These are phyloP conservation scores for Hypoxylon sp. DNA, from an alignment of 2,329 filamentous ascomycete genomes.

Conservation along the genomic window DNA sequence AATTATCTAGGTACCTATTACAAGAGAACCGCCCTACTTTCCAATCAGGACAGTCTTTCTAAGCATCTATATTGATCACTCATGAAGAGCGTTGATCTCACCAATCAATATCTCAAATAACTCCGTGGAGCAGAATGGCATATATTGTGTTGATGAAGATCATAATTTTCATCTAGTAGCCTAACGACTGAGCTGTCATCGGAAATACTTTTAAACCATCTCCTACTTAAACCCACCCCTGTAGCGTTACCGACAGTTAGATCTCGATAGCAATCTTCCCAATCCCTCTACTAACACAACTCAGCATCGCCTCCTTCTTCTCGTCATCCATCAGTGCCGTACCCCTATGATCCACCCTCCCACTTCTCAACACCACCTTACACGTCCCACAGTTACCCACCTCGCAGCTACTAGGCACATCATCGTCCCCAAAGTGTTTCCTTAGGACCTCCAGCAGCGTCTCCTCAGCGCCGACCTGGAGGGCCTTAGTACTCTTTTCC, in stretches of 20 bases:
- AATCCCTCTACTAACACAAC: conserved; percentile 68
- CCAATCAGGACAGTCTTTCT: too few relatives aligned
- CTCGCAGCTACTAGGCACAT: conserved; percentile 65
- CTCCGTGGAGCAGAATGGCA: too few relatives aligned
- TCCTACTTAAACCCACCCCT: neutral
- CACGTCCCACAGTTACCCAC: conserved; percentile 70
- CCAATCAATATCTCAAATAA: too few relatives aligned
- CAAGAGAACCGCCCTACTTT: too few relatives aligned
- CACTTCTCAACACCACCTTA: conserved; percentile 60
- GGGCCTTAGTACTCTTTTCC: conserved; percentile 51
- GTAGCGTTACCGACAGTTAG: conserved; percentile 46
- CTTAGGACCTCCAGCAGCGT: conserved; percentile 65
- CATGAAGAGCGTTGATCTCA: too few relatives aligned
- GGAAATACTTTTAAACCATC: neutral
- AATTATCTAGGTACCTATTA: neutral
- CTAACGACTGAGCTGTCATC: neutral
- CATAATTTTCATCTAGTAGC: too few relatives aligned
- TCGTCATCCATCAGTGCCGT: conserved; percentile 63
- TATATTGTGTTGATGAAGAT: too few relatives aligned
- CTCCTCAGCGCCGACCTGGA: conserved; percentile 65
- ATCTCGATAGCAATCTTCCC: conserved; percentile 66
- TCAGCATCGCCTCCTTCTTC: conserved; percentile 61
- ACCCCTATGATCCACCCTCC: conserved; percentile 65
- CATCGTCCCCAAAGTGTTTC: conserved; percentile 58
- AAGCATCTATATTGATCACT: too few relatives aligned